Base-by-base conservation (phyloP, 441 rosid genomes). In the Biscutella auriculata region DNA sequence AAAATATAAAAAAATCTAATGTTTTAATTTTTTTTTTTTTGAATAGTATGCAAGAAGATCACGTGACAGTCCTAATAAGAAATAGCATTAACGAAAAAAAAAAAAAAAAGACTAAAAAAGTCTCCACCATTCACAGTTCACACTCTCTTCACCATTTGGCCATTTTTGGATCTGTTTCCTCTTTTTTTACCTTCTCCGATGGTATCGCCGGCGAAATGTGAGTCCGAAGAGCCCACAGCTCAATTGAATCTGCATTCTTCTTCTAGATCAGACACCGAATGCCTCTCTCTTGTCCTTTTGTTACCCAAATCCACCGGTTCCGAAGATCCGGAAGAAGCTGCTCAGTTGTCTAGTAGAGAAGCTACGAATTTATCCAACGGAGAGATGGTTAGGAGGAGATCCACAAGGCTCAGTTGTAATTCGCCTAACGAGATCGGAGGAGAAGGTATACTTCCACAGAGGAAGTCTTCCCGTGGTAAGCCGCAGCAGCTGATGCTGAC, bases 121-220 rank as follows among this genome's bases (percentile, higher is more conserved):
- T 56, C 14, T 12, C 1, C 9, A 23, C 16, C 8, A 9, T 2
- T 28, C 51, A 40, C 27, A 46, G 35, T 36, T 60, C 10, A 35
- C 46, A 9, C 28, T 46, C n/a, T 10, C 50, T 40, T 42, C 32
- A 9, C 6, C 27, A n/a, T 37, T 42, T 57, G 58, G 40, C 29
- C 23, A 6, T 9, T 30, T 10, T 36, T 44, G 40, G 54, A 51
- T 58, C 64, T 50, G 16, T 19, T 14, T 19, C 6, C 3, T 48
- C 12, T n/a, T n/a, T 39, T 15, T 35, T 34, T 2, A 19, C 36
- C 35, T 47, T 10, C 57, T 47, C 57, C 39, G 56, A 61, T 53
- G 72, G 23, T 54, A 45, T 67, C 67, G 45, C 67, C 67, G 52
- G 57, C 50, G 32, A 52, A 37, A 15, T 67, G 71, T 53, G 62